Percentiles rank a stretch among this genome's conserved stretches.
These are phyloP conservation scores for Platanthera zijinensis DNA, from an alignment of 106 monocot genomes.

Conservation along the genomic window DNA sequence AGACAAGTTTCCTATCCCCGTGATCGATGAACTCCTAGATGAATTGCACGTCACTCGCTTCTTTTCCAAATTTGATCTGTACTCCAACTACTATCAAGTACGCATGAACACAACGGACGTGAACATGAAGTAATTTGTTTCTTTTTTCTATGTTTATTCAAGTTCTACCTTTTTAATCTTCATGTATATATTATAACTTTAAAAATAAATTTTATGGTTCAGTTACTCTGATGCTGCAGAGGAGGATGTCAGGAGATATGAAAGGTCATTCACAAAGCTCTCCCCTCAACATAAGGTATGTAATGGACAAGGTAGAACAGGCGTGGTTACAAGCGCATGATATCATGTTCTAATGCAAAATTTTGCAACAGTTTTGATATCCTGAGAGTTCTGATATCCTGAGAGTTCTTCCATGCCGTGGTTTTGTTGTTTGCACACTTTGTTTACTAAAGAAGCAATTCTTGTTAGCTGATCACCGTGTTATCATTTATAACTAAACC, in stretches of 20 bases:
- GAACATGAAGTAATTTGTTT: neutral
- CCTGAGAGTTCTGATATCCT: neutral
- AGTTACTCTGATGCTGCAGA: slow-evolving; percentile 92
- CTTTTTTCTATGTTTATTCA: neutral
- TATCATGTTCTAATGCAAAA: neutral
- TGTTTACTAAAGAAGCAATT: neutral
- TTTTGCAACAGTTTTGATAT: neutral
- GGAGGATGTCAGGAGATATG: slow-evolving; percentile 71
- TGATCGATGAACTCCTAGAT: too few relatives aligned
- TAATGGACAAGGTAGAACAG: neutral
- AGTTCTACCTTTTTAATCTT: neutral
- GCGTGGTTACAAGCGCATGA: neutral
- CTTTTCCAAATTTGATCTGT: too few relatives aligned
- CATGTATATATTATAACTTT: neutral
- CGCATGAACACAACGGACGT: too few relatives aligned
- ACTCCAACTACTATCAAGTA: too few relatives aligned
- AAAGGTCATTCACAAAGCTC: slow-evolving; percentile 75
- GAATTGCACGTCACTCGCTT: too few relatives aligned
- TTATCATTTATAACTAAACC: neutral
- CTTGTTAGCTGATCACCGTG: neutral
- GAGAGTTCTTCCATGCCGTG: neutral
- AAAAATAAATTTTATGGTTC: slow-evolving; percentile 8
- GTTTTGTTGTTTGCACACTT: neutral
- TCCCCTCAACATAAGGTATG: slow-evolving; percentile 70
- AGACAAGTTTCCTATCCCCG: too few relatives aligned